Evolutionary conservation across 192 early-diverging fungal genomes (phyloP).

Genomic region (Rhizoclosmatium sp.): DNA sequence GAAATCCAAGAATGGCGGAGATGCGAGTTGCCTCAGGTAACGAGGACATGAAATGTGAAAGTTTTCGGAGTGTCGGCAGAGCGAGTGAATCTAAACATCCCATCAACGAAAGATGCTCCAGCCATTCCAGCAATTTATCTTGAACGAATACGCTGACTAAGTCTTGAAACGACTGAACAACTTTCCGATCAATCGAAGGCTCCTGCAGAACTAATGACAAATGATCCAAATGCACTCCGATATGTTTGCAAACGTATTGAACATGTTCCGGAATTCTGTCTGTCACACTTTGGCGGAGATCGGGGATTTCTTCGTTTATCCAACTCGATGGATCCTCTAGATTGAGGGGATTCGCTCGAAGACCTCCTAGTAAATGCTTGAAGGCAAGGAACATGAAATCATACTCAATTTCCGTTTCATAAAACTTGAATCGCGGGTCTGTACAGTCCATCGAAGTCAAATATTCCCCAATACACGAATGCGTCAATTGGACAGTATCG

Average conservation of each 20-base stretch:
- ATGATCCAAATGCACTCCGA: constrained; percentile 18
- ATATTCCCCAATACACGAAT: constrained; percentile 16
- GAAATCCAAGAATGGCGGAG: constrained; percentile 16
- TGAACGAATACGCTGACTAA: constrained; percentile 18
- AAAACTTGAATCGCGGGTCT: constrained; percentile 13
- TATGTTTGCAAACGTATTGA: constrained; percentile 20
- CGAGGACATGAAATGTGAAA: background rate
- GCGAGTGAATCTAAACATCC: background rate
- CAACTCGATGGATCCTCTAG: constrained; percentile 35
- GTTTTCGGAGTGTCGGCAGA: background rate
- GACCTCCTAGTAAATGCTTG: background rate
- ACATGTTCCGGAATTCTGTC: constrained; percentile 15
- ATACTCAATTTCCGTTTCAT: background rate
- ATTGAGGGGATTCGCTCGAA: constrained; percentile 29
- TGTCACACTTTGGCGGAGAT: constrained; percentile 6
- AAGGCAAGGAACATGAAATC: constrained; percentile 15
- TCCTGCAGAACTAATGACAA: background rate
- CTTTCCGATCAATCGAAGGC: background rate
- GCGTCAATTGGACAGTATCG: background rate
- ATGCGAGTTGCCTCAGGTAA: background rate
- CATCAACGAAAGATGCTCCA: constrained; percentile 31
- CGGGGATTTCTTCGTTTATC: constrained; percentile 37
- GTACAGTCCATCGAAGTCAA: constrained; percentile 1
- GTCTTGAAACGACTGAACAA: constrained; percentile 19
- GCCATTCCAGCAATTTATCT: constrained; percentile 39